A percentile compares a stretch with the other conserved stretches of the same genome.
These are phyloP conservation scores for Metarhizium anisopliae DNA, from an alignment of 2,329 filamentous ascomycete species.

Conservation along the genomic window DNA sequence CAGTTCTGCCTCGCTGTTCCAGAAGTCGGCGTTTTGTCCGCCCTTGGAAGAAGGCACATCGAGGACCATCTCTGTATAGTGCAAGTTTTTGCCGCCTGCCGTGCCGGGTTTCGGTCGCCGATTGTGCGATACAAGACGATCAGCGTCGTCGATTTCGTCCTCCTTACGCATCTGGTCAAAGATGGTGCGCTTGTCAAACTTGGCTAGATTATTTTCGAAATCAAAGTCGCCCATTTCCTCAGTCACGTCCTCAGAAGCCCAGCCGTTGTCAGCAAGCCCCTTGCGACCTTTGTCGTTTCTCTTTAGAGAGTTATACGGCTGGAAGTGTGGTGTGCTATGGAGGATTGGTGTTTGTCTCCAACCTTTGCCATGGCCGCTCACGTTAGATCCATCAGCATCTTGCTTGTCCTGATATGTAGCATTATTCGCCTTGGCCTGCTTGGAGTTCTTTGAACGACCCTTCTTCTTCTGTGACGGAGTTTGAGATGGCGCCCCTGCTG, in stretches of 20 bases:
- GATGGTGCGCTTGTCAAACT: conserved; percentile 87
- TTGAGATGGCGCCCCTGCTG: conserved; percentile 9
- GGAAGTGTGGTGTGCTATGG: conserved; percentile 52
- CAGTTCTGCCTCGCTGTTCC: conserved; percentile 70
- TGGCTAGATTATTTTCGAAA: conserved; percentile 79
- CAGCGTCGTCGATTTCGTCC: conserved; percentile 80
- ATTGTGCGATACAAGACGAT: conserved; percentile 86
- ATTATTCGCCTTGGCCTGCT: conserved; percentile 19
- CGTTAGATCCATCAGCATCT: conserved; percentile 13
- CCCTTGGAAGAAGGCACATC: conserved; percentile 41
- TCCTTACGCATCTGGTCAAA: conserved; percentile 89
- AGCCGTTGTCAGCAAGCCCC: conserved; percentile 59
- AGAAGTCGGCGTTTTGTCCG: conserved; percentile 44
- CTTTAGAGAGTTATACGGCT: conserved; percentile 53
- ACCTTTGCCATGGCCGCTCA: conserved; percentile 37
- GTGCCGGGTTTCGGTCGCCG: conserved; percentile 60
- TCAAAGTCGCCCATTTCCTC: conserved; percentile 95
- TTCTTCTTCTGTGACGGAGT: conserved; percentile 22
- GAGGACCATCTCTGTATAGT: conserved; percentile 86
- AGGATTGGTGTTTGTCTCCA: conserved; percentile 53
- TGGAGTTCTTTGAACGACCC: conserved; percentile 21
- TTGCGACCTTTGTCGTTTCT: conserved; percentile 40
- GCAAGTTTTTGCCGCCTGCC: conserved; percentile 78
- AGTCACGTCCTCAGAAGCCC: conserved; percentile 92
- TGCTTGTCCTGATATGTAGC: conserved; percentile 18